These are phyloP conservation scores for Solanum piurae DNA, from an alignment of 257 asterid species.

Conservation along the genomic window DNA sequence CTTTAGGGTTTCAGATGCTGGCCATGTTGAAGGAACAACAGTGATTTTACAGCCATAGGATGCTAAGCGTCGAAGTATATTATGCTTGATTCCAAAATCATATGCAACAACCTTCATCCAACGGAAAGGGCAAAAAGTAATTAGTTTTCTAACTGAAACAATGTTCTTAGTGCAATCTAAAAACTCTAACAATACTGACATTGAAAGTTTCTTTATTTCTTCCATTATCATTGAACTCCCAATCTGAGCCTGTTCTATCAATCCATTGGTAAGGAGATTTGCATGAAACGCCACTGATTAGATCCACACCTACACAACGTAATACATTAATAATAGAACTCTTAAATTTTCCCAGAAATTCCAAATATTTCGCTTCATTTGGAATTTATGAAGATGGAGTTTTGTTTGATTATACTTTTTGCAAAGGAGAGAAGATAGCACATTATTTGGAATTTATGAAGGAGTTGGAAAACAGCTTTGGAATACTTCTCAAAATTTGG, in stretches of 20 bases:
- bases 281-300: conserved; percentile 83
- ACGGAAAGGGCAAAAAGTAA: not conserved
- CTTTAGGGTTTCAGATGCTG: conserved; percentile 75
- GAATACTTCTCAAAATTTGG: not conserved
- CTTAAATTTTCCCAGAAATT: not conserved
- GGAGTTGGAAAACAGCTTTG: not conserved
- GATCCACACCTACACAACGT: conserved; percentile 69
- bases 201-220: conserved; percentile 37
- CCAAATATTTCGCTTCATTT: not conserved
- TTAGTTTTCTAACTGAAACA: not conserved
- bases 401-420: not conserved
- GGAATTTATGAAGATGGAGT: not conserved
- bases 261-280: conserved; percentile 81
- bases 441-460: not conserved
- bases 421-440: not conserved
- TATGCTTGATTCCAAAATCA: conserved; percentile 91
- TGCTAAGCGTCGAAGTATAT: conserved; percentile 80
- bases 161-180: not conserved
- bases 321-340: not conserved
- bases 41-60: conserved; percentile 93
- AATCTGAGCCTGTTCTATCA: conserved; percentile 47
- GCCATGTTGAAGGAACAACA: conserved; percentile 91
- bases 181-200: conserved; percentile 27
- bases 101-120: conserved; percentile 76
- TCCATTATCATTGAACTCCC: conserved; percentile 63